A percentile compares a stretch with the other conserved stretches of the same genome.
phyloP scores from a whole-genome alignment of 331 rosid species.

The Rosa hybrid region DNA sequence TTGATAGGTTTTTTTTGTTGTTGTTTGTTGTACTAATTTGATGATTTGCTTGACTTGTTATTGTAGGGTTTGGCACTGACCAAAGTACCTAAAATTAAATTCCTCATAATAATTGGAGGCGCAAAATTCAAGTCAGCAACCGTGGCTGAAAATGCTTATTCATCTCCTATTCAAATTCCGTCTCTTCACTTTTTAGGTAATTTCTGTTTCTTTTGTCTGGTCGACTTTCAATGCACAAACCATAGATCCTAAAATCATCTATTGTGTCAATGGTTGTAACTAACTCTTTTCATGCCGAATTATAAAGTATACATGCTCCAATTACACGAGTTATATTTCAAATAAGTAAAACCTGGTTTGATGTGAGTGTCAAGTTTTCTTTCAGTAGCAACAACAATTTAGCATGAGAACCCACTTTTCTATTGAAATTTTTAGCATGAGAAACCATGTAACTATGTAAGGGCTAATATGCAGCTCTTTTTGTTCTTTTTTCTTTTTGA shows the following conservation, averaged over 20 bases:
- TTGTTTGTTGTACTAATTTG: background rate
- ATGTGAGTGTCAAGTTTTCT: background rate
- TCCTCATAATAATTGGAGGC: constrained; percentile 63
- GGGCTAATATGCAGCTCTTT: background rate
- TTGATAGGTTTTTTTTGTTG: background rate
- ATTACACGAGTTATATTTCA: background rate
- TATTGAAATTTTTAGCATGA: background rate
- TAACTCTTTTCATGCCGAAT: background rate
- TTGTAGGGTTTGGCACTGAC: constrained; percentile 67
- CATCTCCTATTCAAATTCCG: constrained; percentile 47
- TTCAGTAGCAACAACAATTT: background rate
- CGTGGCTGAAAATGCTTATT: constrained; percentile 52
- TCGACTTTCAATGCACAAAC: background rate
- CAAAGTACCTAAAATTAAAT: constrained; percentile 66
- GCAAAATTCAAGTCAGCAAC: constrained; percentile 51
- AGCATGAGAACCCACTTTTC: background rate
- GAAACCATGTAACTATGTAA: background rate
- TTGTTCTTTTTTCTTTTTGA: too few species aligned
- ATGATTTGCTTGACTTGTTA: background rate
- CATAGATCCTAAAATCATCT: background rate
- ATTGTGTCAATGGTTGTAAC: background rate
- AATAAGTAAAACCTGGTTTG: background rate
- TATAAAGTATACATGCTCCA: background rate
- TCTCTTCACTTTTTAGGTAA: constrained; percentile 84
- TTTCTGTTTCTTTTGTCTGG: background rate